These are phyloP conservation scores for Tieghemiomyces parasiticus DNA, from an alignment of 192 early-diverging fungal genomes.

Conservation along the genomic window DNA sequence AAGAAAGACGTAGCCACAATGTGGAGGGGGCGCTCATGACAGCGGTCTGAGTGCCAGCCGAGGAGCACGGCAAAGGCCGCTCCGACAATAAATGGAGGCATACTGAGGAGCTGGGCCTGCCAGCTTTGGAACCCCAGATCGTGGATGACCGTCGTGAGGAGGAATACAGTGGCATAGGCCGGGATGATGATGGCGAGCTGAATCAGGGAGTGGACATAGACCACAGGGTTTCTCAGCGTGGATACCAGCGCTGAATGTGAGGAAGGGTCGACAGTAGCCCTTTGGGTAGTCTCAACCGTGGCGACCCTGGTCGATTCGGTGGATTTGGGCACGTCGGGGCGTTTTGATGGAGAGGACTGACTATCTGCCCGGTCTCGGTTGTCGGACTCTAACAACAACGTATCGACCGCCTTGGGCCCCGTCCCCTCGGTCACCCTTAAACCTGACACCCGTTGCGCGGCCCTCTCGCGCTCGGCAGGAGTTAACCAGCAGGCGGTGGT, in stretches of 20 bases:
- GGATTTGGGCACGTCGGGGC: neutral
- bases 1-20: slow-evolving; percentile 18
- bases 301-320: slow-evolving; percentile 2
- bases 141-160: slow-evolving; percentile 53
- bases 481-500: neutral
- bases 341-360: neutral
- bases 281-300: slow-evolving; percentile 32
- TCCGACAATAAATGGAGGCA: slow-evolving; percentile 31
- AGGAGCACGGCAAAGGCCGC: slow-evolving; percentile 21
- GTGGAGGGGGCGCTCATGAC: slow-evolving; percentile 23
- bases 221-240: no score
- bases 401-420: no score
- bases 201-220: slow-evolving; percentile 34
- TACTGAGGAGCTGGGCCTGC: slow-evolving; percentile 32
- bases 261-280: no score
- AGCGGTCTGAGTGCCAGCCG: slow-evolving; percentile 30
- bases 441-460: neutral
- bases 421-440: no score
- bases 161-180: slow-evolving; percentile 43
- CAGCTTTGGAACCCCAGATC: slow-evolving; percentile 39
- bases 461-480: neutral
- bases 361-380: neutral
- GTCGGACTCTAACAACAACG: no score
- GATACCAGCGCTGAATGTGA: no score
- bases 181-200: slow-evolving; percentile 47